A percentile compares a stretch with the other conserved stretches of the same genome.
Evolutionary conservation across 345 rosid species (phyloP).

Genomic region (Arabidopsis arenosa): DNA sequence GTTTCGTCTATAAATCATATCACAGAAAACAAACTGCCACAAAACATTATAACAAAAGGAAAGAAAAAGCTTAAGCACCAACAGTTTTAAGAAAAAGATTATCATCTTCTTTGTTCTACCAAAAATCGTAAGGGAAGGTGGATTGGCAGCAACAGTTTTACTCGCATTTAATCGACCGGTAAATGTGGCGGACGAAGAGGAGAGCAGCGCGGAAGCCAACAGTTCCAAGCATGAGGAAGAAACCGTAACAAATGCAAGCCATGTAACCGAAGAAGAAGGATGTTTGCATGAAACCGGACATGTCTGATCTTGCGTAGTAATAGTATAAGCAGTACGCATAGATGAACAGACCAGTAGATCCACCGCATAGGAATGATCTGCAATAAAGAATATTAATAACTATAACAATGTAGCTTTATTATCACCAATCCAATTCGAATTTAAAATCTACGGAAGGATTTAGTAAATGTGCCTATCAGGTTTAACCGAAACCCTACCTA

Average conservation of each 20-base stretch:
- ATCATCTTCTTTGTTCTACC: conserved; percentile 35
- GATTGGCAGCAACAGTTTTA: conserved; percentile 38
- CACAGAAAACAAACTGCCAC: not conserved
- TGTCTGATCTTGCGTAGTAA: conserved; percentile 75
- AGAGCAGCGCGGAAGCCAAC: conserved; percentile 82
- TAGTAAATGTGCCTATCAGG: not conserved
- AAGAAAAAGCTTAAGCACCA: not conserved
- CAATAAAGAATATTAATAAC: not conserved
- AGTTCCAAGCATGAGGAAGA: conserved; percentile 85
- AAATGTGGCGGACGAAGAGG: conserved; percentile 78
- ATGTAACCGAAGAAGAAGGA: conserved; percentile 88
- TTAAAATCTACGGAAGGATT: not conserved
- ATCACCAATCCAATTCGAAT: not conserved
- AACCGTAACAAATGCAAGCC: conserved; percentile 87
- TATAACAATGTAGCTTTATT: not conserved
- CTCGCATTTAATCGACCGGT: conserved; percentile 83
- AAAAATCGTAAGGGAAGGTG: conserved; percentile 30
- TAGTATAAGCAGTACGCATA: conserved; percentile 80
- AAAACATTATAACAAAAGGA: not conserved
- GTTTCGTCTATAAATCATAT: conserved; percentile 20
- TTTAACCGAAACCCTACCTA: not conserved
- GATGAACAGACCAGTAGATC: conserved; percentile 77
- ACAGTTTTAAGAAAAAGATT: not conserved
- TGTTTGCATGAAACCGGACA: conserved; percentile 92
- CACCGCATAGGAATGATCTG: conserved; percentile 86